phyloP scores from a whole-genome alignment of 164 flowering plant genomes.

The Vitis rupestris region DNA sequence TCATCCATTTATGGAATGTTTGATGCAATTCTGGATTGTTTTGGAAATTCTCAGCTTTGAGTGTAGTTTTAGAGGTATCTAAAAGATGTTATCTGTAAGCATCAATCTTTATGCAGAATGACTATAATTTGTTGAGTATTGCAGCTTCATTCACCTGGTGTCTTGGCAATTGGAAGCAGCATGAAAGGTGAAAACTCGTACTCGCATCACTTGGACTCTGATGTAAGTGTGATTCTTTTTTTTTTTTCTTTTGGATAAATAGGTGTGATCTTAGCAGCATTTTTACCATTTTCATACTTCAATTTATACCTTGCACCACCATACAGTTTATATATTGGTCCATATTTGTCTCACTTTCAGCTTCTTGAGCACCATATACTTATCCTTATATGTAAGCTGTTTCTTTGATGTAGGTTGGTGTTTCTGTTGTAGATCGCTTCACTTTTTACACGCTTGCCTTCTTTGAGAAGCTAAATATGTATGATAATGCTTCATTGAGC shows the following conservation, averaged over 20 bases:
- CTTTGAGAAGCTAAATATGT: constrained; percentile 91
- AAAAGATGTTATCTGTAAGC: neutral
- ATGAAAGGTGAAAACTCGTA: constrained; percentile 97
- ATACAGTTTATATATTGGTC: neutral
- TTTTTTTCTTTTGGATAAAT: too few species aligned
- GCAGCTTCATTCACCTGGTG: constrained; percentile 99
- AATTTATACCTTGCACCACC: neutral
- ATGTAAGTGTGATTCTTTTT: constrained; percentile 54
- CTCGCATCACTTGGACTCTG: constrained; percentile 96
- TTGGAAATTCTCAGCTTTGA: neutral
- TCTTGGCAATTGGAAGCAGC: constrained; percentile 98
- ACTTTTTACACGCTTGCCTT: constrained; percentile 94
- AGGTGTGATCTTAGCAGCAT: too few species aligned
- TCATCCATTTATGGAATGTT: too few species aligned
- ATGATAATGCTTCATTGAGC: constrained; percentile 88
- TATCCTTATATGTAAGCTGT: neutral
- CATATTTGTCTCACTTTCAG: too few species aligned
- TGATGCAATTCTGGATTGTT: too few species aligned
- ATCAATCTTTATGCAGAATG: neutral
- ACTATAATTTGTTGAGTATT: constrained; percentile 8
- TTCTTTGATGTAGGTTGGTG: constrained; percentile 75
- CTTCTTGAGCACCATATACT: neutral
- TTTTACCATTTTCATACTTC: neutral
- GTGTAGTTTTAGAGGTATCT: neutral
- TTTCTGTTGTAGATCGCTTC: constrained; percentile 97